A percentile compares a stretch with the other conserved stretches of the same genome.
Evolutionary conservation across 768 basidiomycete species (phyloP).

Genomic region (Leccinum subtestaceum): DNA sequence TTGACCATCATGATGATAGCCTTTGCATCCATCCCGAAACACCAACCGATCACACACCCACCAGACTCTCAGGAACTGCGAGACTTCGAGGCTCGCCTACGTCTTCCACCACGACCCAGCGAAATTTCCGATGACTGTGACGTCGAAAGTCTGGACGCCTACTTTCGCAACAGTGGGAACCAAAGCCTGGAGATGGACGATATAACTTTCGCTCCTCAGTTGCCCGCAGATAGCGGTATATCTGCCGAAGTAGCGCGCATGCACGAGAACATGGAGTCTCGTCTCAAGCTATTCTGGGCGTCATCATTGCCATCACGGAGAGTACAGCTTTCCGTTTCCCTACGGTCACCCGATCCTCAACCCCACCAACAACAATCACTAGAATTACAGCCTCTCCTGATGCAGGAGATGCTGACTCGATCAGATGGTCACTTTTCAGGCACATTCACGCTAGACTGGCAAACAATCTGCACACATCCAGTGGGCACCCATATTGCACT

Average conservation of each 20-base stretch:
- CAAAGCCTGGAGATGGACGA: slow-evolving; percentile 22
- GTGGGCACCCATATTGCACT: slow-evolving; percentile 55
- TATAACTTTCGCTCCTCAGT: slow-evolving; percentile 13
- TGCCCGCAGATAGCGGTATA: slow-evolving; percentile 18
- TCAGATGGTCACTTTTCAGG: slow-evolving; percentile 73
- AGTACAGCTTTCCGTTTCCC: slow-evolving; percentile 62
- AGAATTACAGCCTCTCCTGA: slow-evolving; percentile 46
- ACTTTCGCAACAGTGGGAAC: slow-evolving; percentile 37
- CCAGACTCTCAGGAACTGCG: slow-evolving; percentile 27
- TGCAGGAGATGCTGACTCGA: slow-evolving; percentile 52
- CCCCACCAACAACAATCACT: slow-evolving; percentile 28
- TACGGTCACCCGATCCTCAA: slow-evolving; percentile 24
- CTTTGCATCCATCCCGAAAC: slow-evolving; percentile 71
- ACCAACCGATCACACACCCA: slow-evolving; percentile 30
- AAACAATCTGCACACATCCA: slow-evolving; percentile 62
- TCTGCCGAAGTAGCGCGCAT: slow-evolving; percentile 46
- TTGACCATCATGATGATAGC: slow-evolving; percentile 38
- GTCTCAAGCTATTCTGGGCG: slow-evolving; percentile 81
- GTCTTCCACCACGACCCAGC: slow-evolving; percentile 54
- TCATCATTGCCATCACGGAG: slow-evolving; percentile 62
- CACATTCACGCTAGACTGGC: slow-evolving; percentile 64
- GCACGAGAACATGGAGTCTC: slow-evolving; percentile 72
- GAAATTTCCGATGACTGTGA: slow-evolving; percentile 63
- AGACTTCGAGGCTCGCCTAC: slow-evolving; percentile 28
- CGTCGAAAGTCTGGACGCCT: slow-evolving; percentile 51